Conservation (phyloP, 768 basidiomycete genomes). For the Xerocomellus amylosporus region DNA sequence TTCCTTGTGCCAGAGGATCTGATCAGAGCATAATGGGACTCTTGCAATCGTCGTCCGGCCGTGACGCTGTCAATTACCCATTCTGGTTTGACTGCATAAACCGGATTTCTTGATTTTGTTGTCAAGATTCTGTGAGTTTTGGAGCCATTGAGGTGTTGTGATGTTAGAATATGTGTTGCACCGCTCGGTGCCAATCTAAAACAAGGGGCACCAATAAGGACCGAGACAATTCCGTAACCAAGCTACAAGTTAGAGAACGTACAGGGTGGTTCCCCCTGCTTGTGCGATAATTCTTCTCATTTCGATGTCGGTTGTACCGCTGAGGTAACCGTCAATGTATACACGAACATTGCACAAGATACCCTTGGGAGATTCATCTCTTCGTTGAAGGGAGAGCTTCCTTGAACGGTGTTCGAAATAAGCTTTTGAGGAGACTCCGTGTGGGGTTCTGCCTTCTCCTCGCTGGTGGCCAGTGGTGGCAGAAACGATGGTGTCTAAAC, state of each 20-base stretch:
- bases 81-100: conserved; percentile 69
- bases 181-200: conserved; percentile 53
- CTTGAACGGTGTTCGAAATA: conserved; percentile 44
- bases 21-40: conserved; percentile 55
- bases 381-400: conserved; percentile 42
- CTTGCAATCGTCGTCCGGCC: conserved; percentile 56
- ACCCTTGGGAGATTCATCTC: conserved; percentile 17
- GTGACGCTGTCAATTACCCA: conserved; percentile 71
- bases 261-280: conserved; percentile 69
- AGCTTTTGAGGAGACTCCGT: conserved; percentile 27
- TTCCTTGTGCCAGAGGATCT: conserved; percentile 38
- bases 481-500: conserved; percentile 58
- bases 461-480: conserved; percentile 69
- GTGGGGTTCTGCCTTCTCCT: conserved; percentile 40
- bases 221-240: neutral
- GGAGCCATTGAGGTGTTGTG: conserved; percentile 63
- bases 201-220: neutral
- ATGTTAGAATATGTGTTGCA: conserved; percentile 79
- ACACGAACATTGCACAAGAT: conserved; percentile 46
- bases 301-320: conserved; percentile 74
- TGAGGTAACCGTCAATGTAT: conserved; percentile 72
- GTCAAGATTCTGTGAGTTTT: conserved; percentile 68
- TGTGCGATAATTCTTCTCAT: conserved; percentile 65
- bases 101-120: conserved; percentile 44
- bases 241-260: conserved; percentile 21